Conservation (phyloP, 495 filamentous ascomycete species). For the Aspergillus nidulans region DNA sequence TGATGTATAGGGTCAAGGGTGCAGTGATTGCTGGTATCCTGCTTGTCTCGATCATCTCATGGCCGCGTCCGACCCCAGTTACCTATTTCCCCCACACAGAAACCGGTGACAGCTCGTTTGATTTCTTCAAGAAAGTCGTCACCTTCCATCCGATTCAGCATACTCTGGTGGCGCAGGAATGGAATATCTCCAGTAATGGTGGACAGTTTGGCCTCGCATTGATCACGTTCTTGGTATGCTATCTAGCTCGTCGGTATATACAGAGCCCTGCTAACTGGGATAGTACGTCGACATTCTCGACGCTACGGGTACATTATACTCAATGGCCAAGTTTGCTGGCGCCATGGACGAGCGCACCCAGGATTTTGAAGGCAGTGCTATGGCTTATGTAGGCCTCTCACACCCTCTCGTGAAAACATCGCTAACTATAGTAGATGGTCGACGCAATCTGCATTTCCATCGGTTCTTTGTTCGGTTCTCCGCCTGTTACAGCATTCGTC, state of each 20-base stretch:
- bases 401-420: background rate
- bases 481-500: conserved; percentile 78
- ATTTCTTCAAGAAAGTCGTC: conserved; percentile 82
- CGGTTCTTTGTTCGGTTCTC: conserved; percentile 66
- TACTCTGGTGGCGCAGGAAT: conserved; percentile 61
- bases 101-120: conserved; percentile 60
- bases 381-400: conserved; percentile 56
- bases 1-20: conserved; percentile 81
- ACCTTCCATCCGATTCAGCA: conserved; percentile 70
- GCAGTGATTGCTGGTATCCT: conserved; percentile 76
- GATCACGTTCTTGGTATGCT: conserved; percentile 60
- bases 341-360: conserved; percentile 67
- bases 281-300: conserved; percentile 83
- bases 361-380: conserved; percentile 74
- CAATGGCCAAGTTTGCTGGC: conserved; percentile 74
- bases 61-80: conserved; percentile 67
- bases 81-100: conserved; percentile 72
- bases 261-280: conserved; percentile 2
- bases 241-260: background rate
- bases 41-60: conserved; percentile 78
- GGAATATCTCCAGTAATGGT: conserved; percentile 59
- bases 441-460: conserved; percentile 75
- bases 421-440: conserved; percentile 44
- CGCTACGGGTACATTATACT: conserved; percentile 72
- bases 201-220: conserved; percentile 71